Percentiles rank a stretch among this genome's conserved stretches.
phyloP scores from a whole-genome alignment of 805 yeast genomes.

The Zygosaccharomyces siamensis region DNA sequence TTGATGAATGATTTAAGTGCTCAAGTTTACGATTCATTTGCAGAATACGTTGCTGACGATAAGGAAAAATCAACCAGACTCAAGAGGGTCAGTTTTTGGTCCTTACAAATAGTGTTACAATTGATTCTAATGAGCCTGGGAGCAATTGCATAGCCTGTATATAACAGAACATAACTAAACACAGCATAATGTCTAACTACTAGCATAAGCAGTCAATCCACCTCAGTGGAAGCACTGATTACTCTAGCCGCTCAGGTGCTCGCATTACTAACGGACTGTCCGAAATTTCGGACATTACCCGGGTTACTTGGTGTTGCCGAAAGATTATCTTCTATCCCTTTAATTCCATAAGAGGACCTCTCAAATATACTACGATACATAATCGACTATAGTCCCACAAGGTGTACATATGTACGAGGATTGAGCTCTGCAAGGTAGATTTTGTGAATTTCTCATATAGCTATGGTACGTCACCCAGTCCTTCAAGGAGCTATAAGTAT shows the following conservation, averaged over 20 bases:
- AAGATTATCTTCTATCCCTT: not conserved
- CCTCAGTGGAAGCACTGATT: too few relatives aligned
- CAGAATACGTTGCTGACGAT: constrained; percentile 82
- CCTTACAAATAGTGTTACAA: constrained; percentile 78
- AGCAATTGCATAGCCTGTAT: constrained; percentile 45
- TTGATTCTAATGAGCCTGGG: constrained; percentile 78
- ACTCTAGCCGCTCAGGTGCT: not conserved
- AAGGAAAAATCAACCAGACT: constrained; percentile 66
- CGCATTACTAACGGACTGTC: not conserved
- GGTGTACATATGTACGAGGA: not conserved
- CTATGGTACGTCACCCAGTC: constrained; percentile 21
- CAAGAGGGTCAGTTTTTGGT: constrained; percentile 89
- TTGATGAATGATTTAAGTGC: constrained; percentile 87
- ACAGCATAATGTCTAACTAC: not conserved
- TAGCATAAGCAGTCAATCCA: too few relatives aligned
- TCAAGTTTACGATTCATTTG: constrained; percentile 88
- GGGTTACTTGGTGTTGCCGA: not conserved
- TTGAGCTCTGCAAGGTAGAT: not conserved
- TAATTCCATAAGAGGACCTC: not conserved
- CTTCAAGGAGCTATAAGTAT: constrained; percentile 14
- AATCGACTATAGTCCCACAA: not conserved
- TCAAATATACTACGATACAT: not conserved
- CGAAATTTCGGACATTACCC: not conserved
- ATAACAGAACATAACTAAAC: not conserved
- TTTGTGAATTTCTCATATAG: not conserved